These are phyloP conservation scores for Jatropha curcas DNA, from an alignment of 345 rosid species.

Conservation along the genomic window DNA sequence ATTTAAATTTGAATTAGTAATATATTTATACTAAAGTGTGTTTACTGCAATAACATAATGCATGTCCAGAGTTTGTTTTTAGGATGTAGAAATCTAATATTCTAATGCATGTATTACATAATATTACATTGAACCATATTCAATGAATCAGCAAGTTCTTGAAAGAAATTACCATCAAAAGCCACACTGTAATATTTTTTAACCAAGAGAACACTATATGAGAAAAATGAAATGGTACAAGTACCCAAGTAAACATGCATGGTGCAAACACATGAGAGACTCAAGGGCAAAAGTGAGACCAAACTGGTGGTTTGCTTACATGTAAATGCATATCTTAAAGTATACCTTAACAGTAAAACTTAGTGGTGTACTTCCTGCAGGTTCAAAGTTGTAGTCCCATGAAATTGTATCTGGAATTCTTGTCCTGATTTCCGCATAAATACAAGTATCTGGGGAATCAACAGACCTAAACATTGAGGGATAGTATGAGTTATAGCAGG, in stretches of 20 bases:
- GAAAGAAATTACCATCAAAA: slow-evolving; percentile 2
- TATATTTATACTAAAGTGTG: too few relatives aligned
- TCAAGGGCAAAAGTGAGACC: background rate
- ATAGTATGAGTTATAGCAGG: background rate
- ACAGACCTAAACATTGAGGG: slow-evolving; percentile 51
- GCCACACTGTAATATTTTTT: background rate
- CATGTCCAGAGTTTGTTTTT: too few relatives aligned
- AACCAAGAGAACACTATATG: background rate
- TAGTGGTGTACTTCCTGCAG: slow-evolving; percentile 67
- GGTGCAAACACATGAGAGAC: background rate
- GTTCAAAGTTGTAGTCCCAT: slow-evolving; percentile 90
- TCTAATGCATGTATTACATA: background rate
- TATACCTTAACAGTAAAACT: slow-evolving; percentile 79
- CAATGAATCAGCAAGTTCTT: background rate
- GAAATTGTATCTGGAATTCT: slow-evolving; percentile 71
- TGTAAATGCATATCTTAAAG: background rate
- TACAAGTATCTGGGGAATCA: slow-evolving; percentile 69
- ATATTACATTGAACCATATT: too few relatives aligned
- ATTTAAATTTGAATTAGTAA: too few relatives aligned
- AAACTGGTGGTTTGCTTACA: background rate
- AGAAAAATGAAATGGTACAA: background rate
- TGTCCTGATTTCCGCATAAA: slow-evolving; percentile 87
- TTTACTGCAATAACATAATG: too few relatives aligned
- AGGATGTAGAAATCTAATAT: too few relatives aligned
- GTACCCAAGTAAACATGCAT: background rate